Percentiles rank a stretch among this genome's conserved stretches.
These are phyloP conservation scores for Saccharomyces kudriavzevii DNA, from an alignment of 805 yeast species.

Conservation along the genomic window DNA sequence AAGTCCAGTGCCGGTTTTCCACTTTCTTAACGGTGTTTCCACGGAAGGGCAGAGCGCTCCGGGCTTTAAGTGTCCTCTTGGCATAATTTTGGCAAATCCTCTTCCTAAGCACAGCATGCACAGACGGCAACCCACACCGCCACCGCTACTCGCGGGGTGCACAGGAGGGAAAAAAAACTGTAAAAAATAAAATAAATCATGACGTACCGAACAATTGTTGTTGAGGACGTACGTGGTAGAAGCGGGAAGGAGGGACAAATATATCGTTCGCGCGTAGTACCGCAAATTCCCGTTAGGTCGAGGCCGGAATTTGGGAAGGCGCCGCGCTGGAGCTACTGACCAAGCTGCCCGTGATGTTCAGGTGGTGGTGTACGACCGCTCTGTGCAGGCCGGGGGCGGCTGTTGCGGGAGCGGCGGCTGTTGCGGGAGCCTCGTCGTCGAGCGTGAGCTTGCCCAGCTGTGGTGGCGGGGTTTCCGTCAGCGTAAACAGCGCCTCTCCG, in stretches of 20 bases:
- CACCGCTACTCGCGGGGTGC: neutral
- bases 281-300: neutral
- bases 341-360: constrained; percentile 13
- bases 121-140: neutral
- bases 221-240: neutral
- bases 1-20: neutral
- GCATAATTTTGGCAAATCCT: neutral
- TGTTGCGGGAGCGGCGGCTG: neutral
- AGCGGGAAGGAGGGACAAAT: constrained; percentile 4
- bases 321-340: constrained; percentile 4
- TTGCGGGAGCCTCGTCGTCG: neutral
- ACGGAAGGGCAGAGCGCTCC: neutral
- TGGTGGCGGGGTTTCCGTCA: neutral
- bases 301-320: neutral
- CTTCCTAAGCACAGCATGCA: neutral
- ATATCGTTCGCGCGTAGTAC: constrained; percentile 9
- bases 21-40: neutral
- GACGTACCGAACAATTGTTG: neutral
- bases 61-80: neutral
- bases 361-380: constrained; percentile 12
- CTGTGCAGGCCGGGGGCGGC: constrained; percentile 3
- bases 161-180: neutral
- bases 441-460: neutral
- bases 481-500: constrained; percentile 3
- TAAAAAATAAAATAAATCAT: neutral